phyloP scores from a whole-genome alignment of 2,329 filamentous ascomycete species.

The Fonsecaea pedrosoi region DNA sequence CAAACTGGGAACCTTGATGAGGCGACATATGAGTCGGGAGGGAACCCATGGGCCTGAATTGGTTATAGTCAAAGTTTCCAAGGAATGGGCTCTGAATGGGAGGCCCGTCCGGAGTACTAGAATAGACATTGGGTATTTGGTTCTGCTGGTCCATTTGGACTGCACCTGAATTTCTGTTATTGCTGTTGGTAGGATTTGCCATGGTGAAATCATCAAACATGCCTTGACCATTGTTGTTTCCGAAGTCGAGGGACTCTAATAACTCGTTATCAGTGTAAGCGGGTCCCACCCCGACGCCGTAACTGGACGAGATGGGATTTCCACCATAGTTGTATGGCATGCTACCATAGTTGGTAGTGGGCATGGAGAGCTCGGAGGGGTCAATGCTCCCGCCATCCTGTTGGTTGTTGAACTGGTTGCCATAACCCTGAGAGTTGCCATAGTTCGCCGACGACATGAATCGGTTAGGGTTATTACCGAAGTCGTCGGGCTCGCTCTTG shows the following conservation, averaged over 20 bases:
- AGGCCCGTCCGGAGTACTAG: constrained; percentile 87
- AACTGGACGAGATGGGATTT: constrained; percentile 72
- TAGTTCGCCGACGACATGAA: constrained; percentile 53
- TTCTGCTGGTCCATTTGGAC: constrained; percentile 69
- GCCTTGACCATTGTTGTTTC: constrained; percentile 28
- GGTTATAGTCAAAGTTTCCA: constrained; percentile 74
- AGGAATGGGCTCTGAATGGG: constrained; percentile 91
- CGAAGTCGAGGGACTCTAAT: constrained; percentile 68
- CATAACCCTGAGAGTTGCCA: constrained; percentile 46
- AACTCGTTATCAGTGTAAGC: constrained; percentile 81
- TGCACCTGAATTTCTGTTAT: constrained; percentile 61
- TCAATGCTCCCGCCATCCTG: constrained; percentile 70
- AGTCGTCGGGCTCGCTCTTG: constrained; percentile 72
- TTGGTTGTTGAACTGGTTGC: constrained; percentile 56
- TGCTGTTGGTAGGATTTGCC: constrained; percentile 48
- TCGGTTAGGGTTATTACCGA: constrained; percentile 59
- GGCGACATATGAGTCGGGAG: constrained; percentile 51
- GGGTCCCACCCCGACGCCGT: constrained; percentile 69
- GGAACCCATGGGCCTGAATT: constrained; percentile 68
- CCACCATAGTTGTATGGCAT: constrained; percentile 66
- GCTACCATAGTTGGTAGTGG: constrained; percentile 55
- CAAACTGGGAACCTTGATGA: constrained; percentile 49
- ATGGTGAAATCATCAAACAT: constrained; percentile 36
- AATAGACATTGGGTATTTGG: constrained; percentile 77
- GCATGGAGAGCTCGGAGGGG: constrained; percentile 82